These are phyloP conservation scores for Polychaeton citri DNA, from an alignment of 2,329 filamentous ascomycete genomes.

Conservation along the genomic window DNA sequence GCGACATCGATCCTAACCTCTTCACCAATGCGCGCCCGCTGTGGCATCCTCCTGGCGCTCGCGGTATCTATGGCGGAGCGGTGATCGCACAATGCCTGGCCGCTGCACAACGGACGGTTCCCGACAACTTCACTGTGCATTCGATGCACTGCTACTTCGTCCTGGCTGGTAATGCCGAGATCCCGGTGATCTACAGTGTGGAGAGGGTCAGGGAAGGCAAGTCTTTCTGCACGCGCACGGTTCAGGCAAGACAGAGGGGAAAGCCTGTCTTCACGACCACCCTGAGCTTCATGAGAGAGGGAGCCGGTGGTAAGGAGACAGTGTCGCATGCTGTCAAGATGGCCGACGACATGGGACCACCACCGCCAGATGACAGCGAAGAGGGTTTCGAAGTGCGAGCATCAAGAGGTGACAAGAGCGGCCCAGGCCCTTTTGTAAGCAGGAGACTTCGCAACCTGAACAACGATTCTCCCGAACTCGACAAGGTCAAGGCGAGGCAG, in stretches of 20 bases:
- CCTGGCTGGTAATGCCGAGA: conserved; percentile 69
- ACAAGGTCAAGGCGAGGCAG: conserved; percentile 50
- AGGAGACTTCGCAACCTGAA: conserved; percentile 45
- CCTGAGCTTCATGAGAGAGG: conserved; percentile 67
- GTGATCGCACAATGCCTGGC: conserved; percentile 86
- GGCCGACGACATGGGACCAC: conserved; percentile 23
- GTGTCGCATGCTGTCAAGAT: conserved; percentile 54
- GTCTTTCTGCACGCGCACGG: conserved; percentile 81
- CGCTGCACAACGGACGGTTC: conserved; percentile 79
- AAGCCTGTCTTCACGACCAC: conserved; percentile 92
- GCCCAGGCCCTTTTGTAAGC: conserved; percentile 40
- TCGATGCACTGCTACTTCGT: conserved; percentile 99
- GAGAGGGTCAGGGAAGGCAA: conserved; percentile 84
- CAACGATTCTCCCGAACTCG: conserved; percentile 37
- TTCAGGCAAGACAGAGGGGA: conserved; percentile 85
- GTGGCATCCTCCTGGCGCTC: conserved; percentile 84
- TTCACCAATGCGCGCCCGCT: conserved; percentile 88
- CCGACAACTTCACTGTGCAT: conserved; percentile 67
- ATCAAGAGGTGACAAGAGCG: conserved; percentile 22
- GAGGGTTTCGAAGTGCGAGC: conserved; percentile 18
- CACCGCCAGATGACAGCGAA: conserved; percentile 28
- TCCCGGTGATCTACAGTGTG: conserved; percentile 88
- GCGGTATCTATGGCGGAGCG: conserved; percentile 86
- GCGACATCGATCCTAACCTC: conserved; percentile 66
- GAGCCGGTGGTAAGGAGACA: conserved; percentile 40